Conservation (phyloP, 768 basidiomycete genomes). For the Psilocybe azurescens region DNA sequence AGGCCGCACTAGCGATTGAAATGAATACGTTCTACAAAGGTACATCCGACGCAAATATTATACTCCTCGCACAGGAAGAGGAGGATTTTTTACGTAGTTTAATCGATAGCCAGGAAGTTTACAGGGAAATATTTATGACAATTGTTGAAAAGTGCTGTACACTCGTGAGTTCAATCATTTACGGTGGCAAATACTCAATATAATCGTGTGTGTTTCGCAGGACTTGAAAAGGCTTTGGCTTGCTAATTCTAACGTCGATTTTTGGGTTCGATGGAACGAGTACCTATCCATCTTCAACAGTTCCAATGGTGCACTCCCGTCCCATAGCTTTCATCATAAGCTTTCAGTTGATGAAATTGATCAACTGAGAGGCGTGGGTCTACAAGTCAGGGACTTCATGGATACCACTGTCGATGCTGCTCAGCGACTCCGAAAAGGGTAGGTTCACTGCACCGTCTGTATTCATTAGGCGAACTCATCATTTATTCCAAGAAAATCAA, state of each 20-base stretch:
- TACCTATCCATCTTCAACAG: constrained; percentile 42
- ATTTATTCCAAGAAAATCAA: constrained; percentile 23
- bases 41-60: constrained; percentile 9
- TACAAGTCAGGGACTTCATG: constrained; percentile 15
- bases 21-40: constrained; percentile 32
- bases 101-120: constrained; percentile 12
- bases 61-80: constrained; percentile 21
- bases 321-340: constrained; percentile 24
- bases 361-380: constrained; percentile 15
- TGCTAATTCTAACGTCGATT: constrained; percentile 33
- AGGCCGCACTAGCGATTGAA: constrained; percentile 30
- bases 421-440: constrained; percentile 19
- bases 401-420: constrained; percentile 28
- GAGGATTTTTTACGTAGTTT: constrained; percentile 24
- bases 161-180: constrained; percentile 27
- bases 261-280: constrained; percentile 44
- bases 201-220: constrained; percentile 20
- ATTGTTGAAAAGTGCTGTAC: constrained; percentile 34
- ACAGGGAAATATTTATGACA: constrained; percentile 38
- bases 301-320: neutral
- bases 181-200: neutral
- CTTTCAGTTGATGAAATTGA: constrained; percentile 23
- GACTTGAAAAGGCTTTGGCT: constrained; percentile 42
- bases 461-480: neutral
- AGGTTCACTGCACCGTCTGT: neutral